Base-by-base conservation (phyloP, 768 basidiomycete genomes). In the Suillus clintonianus region DNA sequence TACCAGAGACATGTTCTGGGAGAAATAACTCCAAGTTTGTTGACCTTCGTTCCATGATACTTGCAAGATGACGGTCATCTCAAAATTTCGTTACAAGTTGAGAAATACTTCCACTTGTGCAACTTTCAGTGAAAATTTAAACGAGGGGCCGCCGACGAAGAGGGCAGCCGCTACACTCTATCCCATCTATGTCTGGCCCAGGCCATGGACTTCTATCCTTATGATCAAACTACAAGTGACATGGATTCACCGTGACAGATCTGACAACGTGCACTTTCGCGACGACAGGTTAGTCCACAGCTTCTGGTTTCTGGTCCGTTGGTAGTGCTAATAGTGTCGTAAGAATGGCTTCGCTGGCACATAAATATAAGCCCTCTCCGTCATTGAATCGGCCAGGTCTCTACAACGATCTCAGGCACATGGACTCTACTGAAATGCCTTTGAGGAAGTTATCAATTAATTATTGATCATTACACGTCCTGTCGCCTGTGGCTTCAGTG, bases 1-100 rank as follows among this genome's bases (percentile, higher is more conserved):
- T 71, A 67, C 65, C 70, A 69, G 62, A 69, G 68, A 66, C 17
- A 5, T 67, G 19, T n/a, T 1, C 17, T 9, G 15, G 14, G 1
- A 0, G 22, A 3, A 48, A 48, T 27, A 27, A 48, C 7, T 6
- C 24, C n/a, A n/a, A n/a, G n/a, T n/a, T n/a, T n/a, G n/a, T n/a
- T n/a, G n/a, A n/a, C n/a, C n/a, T n/a, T n/a, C n/a, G n/a, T n/a
- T n/a, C n/a, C n/a, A n/a, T n/a, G n/a, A n/a, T n/a, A n/a, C n/a
- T n/a, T n/a, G n/a, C n/a, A n/a, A n/a, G n/a, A n/a, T n/a, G n/a
- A n/a, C n/a, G n/a, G n/a, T n/a, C n/a, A n/a, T n/a, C n/a, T n/a
- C 48, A 17, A 8, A 27, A 14, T 24, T 27, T 5, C 22, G 24
- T 17, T 42, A 17, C n/a, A 24, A 22, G 24, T 24, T 27, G 27